Base-by-base conservation (phyloP, 2,329 filamentous ascomycete genomes). In the Colletotrichum orchidophilum region DNA sequence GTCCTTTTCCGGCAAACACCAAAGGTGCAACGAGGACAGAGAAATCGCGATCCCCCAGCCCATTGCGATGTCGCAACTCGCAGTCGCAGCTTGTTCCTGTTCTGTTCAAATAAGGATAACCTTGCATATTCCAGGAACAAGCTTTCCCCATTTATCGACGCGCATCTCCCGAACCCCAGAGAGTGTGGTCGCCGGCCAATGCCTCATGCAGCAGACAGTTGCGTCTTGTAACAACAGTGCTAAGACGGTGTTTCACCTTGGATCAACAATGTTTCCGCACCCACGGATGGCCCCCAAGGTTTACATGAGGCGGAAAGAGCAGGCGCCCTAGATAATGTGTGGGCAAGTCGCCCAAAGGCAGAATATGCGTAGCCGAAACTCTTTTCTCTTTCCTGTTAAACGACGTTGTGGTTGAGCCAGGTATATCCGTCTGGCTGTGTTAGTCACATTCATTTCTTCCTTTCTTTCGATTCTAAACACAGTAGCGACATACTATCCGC, bases 351-450 rank as follows among this genome's bases (percentile, higher is more conserved):
- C 35, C 52, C n/a, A n/a, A 18, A 29, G 15, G 9, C 31, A 24
- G 0, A 6, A 31, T 13, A 6, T 8, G 33, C 8, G 46, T 9
- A 21, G 15, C 11, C 53, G 46, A 68, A 68, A 63, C 64, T 58
- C 42, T 54, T 58, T 63, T 61, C 39, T 39, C 63, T 67, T 46
- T 42, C 60, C 31, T 46, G 68, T 68, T 53, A 46, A 71, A 71
- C 68, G 63, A 71, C 63, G 52, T 62, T 54, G 63, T 26, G 63
- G 52, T 58, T 52, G 68, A 67, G 31, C 21, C 39, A 46, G 39
- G 39, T 46, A n/a, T 46, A n/a, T 46, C 39, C 18, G 39, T 26
- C 57, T 42, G 52, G 52, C n/a, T 26, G 57, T 80, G 79, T 67
- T 52, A 50, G n/a, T 46, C 39, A n/a, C 21, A 46, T 21, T 62